phyloP scores from a whole-genome alignment of 1,139 yeast species.

The Hyphopichia wangnamkhiaoensis region DNA sequence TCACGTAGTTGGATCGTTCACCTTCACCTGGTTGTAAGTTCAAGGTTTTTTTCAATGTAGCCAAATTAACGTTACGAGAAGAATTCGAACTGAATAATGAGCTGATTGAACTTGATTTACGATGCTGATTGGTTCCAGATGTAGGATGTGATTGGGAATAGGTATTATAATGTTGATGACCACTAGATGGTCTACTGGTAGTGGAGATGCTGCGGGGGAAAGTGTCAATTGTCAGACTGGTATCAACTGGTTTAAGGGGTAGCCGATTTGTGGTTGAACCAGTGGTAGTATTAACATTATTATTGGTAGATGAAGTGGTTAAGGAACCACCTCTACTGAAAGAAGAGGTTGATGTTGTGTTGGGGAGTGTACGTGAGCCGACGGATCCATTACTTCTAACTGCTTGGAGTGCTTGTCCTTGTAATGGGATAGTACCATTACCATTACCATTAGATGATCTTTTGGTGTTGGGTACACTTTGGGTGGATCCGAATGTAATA shows the following conservation, averaged over 20 bases:
- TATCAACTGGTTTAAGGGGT: slow-evolving; percentile 1
- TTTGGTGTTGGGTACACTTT: slow-evolving; percentile 1
- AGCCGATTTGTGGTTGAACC: slow-evolving; percentile 11
- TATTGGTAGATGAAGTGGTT: slow-evolving; percentile 10
- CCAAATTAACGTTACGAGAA: slow-evolving; percentile 38
- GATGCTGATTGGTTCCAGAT: slow-evolving; percentile 15
- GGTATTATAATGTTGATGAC: too few relatives aligned
- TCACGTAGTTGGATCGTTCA: slow-evolving; percentile 56
- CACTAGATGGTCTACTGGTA: slow-evolving; percentile 2
- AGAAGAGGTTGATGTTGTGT: not conserved
- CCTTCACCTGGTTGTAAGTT: slow-evolving; percentile 51
- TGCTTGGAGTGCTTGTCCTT: not conserved
- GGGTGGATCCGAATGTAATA: slow-evolving; percentile 1
- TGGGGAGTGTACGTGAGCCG: not conserved
- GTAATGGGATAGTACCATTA: not conserved
- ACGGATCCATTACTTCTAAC: slow-evolving; percentile 2
- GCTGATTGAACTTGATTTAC: slow-evolving; percentile 36
- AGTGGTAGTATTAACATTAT: slow-evolving; percentile 10
- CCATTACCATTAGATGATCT: not conserved
- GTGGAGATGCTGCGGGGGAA: slow-evolving; percentile 4
- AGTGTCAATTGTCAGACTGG: slow-evolving; percentile 1
- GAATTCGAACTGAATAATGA: slow-evolving; percentile 40
- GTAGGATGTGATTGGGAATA: not conserved
- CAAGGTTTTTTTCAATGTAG: slow-evolving; percentile 38
- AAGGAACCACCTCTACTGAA: slow-evolving; percentile 2